Base-by-base conservation (phyloP, 805 yeast species). In the Hemisphaericaspora nanyangensis region DNA sequence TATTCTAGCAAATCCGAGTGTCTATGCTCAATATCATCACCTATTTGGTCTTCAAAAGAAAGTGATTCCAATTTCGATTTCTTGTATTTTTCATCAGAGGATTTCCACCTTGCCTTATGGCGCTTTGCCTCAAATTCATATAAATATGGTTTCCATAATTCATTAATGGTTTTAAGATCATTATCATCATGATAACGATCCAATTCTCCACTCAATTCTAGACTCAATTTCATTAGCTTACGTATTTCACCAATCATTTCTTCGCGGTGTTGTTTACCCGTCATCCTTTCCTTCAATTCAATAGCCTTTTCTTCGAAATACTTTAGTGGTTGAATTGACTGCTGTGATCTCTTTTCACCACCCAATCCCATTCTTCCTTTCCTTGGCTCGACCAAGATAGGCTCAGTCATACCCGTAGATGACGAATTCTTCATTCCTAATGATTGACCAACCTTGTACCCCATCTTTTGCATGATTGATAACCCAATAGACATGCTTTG, bases 391-490 rank as follows among this genome's bases (percentile, higher is more conserved):
- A 57, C 46, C 10, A 50, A 7, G 6, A 70, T 49, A 1, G 77
- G 75, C 33, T 56, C 66, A 5, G 61, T 63, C 4, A 49, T 46
- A 17, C 37, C 40, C 7, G 10, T 13, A n/a, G 18, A 34, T 2
- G 37, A 19, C n/a, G 29, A 31, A 16, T 28, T 43, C 11, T 49
- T 41, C 17, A 37, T 46, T 0, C 82, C 81, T 13, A 76, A 54
- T 0, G 66, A 49, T 18, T 67, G 61, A 15, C 81, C 82, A 3
- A 68, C 51, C 38, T 60, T 65, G 49, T 66, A 79, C 1, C 84
- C 85, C 84, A 79, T 79, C 46, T 65, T 72, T 46, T 65, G 61
- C 84, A 79, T 77, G 44, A 79, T 76, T 5, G 64, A 47, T 17
- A 75, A 58, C 0, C 79, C 81, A 35, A 66, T 60, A 0, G 76